Conservation (phyloP, 2,329 filamentous ascomycete species). For the Penicillium sp. region DNA sequence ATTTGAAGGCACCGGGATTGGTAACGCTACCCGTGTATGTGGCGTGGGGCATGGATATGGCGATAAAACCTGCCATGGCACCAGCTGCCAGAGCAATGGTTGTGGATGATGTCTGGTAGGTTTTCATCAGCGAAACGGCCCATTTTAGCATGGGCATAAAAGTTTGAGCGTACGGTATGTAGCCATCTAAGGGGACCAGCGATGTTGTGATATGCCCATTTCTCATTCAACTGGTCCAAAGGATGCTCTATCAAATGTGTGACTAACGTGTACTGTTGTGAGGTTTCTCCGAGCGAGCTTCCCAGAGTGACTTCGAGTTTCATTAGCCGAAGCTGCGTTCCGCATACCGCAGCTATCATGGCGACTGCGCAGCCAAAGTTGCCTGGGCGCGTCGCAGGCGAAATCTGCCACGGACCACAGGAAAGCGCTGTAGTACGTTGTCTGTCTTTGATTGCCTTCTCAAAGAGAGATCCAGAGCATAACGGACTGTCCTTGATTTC, state of each 20-base stretch:
- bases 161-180: constrained; percentile 24
- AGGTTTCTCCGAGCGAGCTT: neutral
- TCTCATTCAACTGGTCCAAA: neutral
- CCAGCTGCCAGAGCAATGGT: constrained; percentile 25
- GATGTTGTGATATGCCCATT: constrained; percentile 19
- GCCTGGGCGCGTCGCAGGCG: neutral
- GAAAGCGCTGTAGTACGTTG: constrained; percentile 27
- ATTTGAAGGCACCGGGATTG: constrained; percentile 3
- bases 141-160: neutral
- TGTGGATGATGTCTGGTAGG: constrained; percentile 20
- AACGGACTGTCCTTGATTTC: constrained; percentile 11
- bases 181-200: constrained; percentile 35
- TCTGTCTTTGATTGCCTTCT: constrained; percentile 25
- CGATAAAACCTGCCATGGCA: constrained; percentile 24
- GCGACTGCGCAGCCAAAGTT: constrained; percentile 17
- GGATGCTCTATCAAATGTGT: constrained; percentile 16
- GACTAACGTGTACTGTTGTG: constrained; percentile 4
- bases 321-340: constrained; percentile 28
- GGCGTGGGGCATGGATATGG: constrained; percentile 19
- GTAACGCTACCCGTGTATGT: constrained; percentile 14
- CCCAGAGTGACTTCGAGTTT: constrained; percentile 19
- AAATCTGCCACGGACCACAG: constrained; percentile 34
- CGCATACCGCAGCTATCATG: constrained; percentile 30
- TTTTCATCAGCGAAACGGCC: constrained; percentile 6
- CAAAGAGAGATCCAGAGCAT: constrained; percentile 31